A percentile compares a stretch with the other conserved stretches of the same genome.
phyloP scores from a whole-genome alignment of 345 rosid genomes.

The Geranium rotundifolium region DNA sequence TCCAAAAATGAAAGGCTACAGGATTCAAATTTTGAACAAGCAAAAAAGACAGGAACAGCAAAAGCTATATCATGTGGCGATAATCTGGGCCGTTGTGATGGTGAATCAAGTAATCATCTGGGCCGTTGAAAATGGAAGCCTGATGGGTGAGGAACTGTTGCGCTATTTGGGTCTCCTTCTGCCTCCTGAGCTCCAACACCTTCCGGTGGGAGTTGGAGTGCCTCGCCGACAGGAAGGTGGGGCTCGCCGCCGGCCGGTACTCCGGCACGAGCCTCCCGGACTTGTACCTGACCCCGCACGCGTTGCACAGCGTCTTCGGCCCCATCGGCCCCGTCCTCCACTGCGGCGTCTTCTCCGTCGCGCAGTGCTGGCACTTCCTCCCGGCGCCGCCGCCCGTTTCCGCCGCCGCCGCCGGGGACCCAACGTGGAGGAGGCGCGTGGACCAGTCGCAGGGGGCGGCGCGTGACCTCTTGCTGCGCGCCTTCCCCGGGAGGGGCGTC shows the following conservation, averaged over 20 bases:
- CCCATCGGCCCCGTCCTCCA: conserved; percentile 16
- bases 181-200: conserved; percentile 13
- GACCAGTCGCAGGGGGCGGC: conserved; percentile 13
- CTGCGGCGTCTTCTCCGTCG: conserved; percentile 13
- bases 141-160: conserved; percentile 7
- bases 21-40: too few species aligned
- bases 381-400: neutral
- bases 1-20: too few species aligned
- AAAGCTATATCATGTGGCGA: conserved; percentile 1
- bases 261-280: conserved; percentile 12
- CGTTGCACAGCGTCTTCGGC: conserved; percentile 16
- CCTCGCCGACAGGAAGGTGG: conserved; percentile 8
- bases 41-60: too few species aligned
- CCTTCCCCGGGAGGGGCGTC: conserved; percentile 5
- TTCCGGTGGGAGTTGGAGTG: conserved; percentile 13
- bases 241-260: conserved; percentile 14
- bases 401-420: neutral
- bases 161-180: conserved; percentile 10
- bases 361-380: conserved; percentile 12
- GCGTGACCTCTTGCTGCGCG: conserved; percentile 13
- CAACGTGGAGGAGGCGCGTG: conserved; percentile 10
- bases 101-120: conserved; percentile 1
- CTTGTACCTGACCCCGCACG: conserved; percentile 14
- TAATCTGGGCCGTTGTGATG: conserved; percentile 5
- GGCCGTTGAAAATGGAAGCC: conserved; percentile 1